phyloP scores from a whole-genome alignment of 805 yeast species.

The Deakozyma indianensis region DNA sequence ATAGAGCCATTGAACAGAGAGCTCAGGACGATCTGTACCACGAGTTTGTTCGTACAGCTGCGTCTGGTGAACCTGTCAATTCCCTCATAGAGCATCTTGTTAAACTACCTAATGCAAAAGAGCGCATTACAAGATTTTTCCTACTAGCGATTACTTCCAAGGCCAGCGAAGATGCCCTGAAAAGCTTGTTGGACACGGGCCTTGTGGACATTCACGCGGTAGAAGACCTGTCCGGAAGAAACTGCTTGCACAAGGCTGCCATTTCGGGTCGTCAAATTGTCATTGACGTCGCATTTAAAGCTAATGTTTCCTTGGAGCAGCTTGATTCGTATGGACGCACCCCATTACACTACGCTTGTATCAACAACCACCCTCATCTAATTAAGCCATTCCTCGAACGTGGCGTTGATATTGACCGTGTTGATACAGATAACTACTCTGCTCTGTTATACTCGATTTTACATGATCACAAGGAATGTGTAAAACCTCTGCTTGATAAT shows the following conservation, averaged over 20 bases:
- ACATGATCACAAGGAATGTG: constrained; percentile 43
- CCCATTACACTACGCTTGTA: constrained; percentile 76
- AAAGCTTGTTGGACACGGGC: constrained; percentile 31
- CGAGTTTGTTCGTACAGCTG: constrained; percentile 45
- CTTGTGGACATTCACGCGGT: constrained; percentile 46
- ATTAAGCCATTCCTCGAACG: constrained; percentile 28
- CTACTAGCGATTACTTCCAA: constrained; percentile 49
- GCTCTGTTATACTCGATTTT: constrained; percentile 72
- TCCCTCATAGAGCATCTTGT: constrained; percentile 22
- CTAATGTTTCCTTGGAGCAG: constrained; percentile 17
- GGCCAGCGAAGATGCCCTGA: constrained; percentile 48
- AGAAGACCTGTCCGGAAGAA: constrained; percentile 63
- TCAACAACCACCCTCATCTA: constrained; percentile 32
- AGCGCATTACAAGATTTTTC: constrained; percentile 55
- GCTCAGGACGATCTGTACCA: constrained; percentile 48
- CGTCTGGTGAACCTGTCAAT: constrained; percentile 11
- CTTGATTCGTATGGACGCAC: constrained; percentile 44
- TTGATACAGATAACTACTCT: constrained; percentile 39
- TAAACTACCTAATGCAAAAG: constrained; percentile 25
- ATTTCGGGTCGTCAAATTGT: constrained; percentile 17
- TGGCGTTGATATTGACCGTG: constrained; percentile 22
- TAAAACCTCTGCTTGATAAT: constrained; percentile 32
- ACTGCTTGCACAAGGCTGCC: constrained; percentile 56
- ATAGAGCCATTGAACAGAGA: constrained; percentile 5
- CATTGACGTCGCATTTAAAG: constrained; percentile 17